Evolutionary conservation across 306 rosid genomes (phyloP).

Genomic region (Citrullus colocynthis): DNA sequence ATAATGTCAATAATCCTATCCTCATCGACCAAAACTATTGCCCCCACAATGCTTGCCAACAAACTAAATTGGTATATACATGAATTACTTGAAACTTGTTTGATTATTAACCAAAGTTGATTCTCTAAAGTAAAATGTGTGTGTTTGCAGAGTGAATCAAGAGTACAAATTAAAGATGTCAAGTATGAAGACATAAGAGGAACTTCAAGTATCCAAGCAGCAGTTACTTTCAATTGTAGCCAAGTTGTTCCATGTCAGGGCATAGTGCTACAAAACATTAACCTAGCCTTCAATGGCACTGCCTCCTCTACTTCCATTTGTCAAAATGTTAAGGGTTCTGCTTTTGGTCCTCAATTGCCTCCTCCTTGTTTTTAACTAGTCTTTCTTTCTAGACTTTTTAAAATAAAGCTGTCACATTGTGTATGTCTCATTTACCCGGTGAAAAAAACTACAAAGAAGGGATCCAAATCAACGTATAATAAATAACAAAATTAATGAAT

Average conservation of each 20-base stretch:
- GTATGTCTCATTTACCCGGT: no score
- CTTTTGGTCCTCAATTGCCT: constrained; percentile 8
- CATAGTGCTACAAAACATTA: constrained; percentile 5
- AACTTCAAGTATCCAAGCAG: constrained; percentile 8
- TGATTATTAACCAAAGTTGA: neutral
- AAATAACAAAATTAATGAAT: no score
- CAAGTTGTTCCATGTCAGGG: constrained; percentile 10
- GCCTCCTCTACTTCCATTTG: constrained; percentile 9
- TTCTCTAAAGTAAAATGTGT: neutral
- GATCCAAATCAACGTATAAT: no score
- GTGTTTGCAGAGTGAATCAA: neutral
- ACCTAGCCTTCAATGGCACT: neutral
- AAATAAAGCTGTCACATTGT: no score
- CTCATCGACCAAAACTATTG: constrained; percentile 35
- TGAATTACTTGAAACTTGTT: neutral
- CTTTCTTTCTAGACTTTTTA: no score
- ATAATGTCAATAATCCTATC: constrained; percentile 17
- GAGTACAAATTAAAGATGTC: constrained; percentile 14
- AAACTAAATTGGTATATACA: neutral
- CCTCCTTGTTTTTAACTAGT: constrained; percentile 1
- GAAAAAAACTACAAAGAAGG: no score
- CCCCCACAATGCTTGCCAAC: neutral
- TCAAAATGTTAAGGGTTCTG: constrained; percentile 4
- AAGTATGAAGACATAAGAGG: constrained; percentile 16
- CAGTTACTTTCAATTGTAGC: constrained; percentile 14